Conservation (phyloP, 306 rosid species). For the Datisca glomerata region DNA sequence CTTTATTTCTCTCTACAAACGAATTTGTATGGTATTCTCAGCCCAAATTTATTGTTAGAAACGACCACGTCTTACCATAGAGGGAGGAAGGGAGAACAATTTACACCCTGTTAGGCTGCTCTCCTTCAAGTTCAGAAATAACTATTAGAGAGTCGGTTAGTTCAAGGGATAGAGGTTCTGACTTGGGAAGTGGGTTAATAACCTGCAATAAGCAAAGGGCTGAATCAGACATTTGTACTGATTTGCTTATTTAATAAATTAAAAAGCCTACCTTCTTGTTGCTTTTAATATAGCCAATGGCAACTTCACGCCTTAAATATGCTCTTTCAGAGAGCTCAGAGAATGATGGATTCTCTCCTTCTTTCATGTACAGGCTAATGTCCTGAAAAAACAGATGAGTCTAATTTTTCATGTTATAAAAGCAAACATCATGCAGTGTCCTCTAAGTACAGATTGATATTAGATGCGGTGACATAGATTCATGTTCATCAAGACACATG, state of each 20-base stretch:
- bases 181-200: slow-evolving; percentile 74
- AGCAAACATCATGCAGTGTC: slow-evolving; percentile 6
- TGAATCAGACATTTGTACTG: slow-evolving; percentile 13
- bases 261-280: slow-evolving; percentile 50
- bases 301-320: slow-evolving; percentile 74
- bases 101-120: slow-evolving; percentile 43
- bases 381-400: slow-evolving; percentile 37
- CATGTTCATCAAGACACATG: too few relatives aligned
- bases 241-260: slow-evolving; percentile 6
- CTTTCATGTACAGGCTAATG: slow-evolving; percentile 69
- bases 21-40: too few relatives aligned
- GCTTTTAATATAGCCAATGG: slow-evolving; percentile 82
- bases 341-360: slow-evolving; percentile 83
- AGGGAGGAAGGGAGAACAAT: slow-evolving; percentile 5
- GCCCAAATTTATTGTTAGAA: too few relatives aligned
- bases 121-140: slow-evolving; percentile 91
- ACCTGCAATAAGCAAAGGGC: slow-evolving; percentile 41
- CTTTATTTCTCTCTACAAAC: too few relatives aligned
- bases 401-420: too few relatives aligned
- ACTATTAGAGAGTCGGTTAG: slow-evolving; percentile 74
- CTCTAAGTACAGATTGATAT: neutral
- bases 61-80: too few relatives aligned
- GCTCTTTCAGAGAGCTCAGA: slow-evolving; percentile 81
- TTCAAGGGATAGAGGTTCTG: slow-evolving; percentile 69
- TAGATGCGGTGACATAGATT: too few relatives aligned